Evolutionary conservation across 75 land plant species (phyloP).

Genomic region (Azolla pinnata): DNA sequence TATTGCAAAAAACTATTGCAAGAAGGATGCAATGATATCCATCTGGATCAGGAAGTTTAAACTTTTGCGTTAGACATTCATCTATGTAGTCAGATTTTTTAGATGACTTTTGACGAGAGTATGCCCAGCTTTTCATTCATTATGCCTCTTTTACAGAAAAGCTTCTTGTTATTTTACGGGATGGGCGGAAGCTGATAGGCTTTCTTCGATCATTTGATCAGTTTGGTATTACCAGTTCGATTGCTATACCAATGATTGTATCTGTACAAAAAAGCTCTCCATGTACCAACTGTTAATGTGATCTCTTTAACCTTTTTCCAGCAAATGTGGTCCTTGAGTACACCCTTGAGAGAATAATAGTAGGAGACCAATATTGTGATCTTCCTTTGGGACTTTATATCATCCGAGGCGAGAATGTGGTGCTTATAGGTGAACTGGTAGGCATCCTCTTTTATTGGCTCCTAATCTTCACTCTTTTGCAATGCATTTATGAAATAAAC

Average conservation of each 20-base stretch:
- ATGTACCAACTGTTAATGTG: too few species aligned
- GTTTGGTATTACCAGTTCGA: conserved; percentile 58
- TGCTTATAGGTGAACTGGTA: conserved; percentile 96
- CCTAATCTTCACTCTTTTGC: neutral
- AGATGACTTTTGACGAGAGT: too few species aligned
- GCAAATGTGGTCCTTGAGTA: conserved; percentile 95
- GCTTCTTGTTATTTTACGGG: conserved; percentile 85
- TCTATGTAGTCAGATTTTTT: too few species aligned
- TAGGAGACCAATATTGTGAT: conserved; percentile 93
- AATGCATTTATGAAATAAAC: too few species aligned
- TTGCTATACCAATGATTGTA: neutral
- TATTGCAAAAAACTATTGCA: too few species aligned
- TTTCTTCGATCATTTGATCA: conserved; percentile 93
- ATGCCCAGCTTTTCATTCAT: neutral
- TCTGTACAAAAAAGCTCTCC: too few species aligned
- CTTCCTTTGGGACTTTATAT: conserved; percentile 88
- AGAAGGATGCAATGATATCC: too few species aligned
- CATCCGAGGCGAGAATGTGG: conserved; percentile 98
- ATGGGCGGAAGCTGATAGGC: conserved; percentile 89
- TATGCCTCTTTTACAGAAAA: conserved; percentile 50
- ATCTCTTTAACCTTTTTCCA: conserved; percentile 29
- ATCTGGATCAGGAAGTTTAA: too few species aligned
- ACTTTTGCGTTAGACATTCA: too few species aligned
- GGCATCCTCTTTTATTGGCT: neutral
- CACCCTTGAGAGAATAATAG: conserved; percentile 86